Conservation (phyloP, 768 basidiomycete species). For the Leccinum incarnatum region DNA sequence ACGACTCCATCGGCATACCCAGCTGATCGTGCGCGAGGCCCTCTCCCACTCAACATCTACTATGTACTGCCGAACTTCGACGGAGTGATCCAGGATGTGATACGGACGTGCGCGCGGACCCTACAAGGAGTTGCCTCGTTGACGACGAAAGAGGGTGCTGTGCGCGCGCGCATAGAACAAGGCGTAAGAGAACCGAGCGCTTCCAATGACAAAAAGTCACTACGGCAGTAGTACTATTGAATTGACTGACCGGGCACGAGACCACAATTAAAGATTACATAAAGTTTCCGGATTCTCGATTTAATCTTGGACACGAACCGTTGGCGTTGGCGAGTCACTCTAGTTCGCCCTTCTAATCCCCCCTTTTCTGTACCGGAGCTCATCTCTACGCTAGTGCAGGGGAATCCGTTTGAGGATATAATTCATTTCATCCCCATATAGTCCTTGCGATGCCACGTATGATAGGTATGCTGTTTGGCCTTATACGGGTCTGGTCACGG, state of each 20-base stretch:
- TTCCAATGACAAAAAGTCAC: too few species aligned
- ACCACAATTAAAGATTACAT: too few species aligned
- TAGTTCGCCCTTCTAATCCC: too few species aligned
- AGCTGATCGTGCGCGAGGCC: constrained; percentile 33
- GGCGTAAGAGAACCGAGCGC: too few species aligned
- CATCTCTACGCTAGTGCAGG: not conserved
- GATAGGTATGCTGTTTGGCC: not conserved
- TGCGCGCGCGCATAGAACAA: too few species aligned
- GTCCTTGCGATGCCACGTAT: not conserved
- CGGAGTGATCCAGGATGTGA: constrained; percentile 33
- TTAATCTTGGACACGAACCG: too few species aligned
- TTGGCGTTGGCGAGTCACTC: not conserved
- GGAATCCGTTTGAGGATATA: not conserved
- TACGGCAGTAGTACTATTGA: too few species aligned
- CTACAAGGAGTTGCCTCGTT: constrained; percentile 39
- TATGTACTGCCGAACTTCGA: not conserved
- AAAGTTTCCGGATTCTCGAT: too few species aligned
- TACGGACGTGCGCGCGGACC: constrained; percentile 33
- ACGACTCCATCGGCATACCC: constrained; percentile 43
- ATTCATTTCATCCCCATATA: constrained; percentile 1
- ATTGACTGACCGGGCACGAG: too few species aligned
- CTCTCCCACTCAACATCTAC: constrained; percentile 48
- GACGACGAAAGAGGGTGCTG: constrained; percentile 22
- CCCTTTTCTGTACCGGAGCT: not conserved
- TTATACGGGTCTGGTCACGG: not conserved